These are phyloP conservation scores for Trametes versicolor DNA, from an alignment of 1,284 basidiomycete genomes.

Conservation along the genomic window DNA sequence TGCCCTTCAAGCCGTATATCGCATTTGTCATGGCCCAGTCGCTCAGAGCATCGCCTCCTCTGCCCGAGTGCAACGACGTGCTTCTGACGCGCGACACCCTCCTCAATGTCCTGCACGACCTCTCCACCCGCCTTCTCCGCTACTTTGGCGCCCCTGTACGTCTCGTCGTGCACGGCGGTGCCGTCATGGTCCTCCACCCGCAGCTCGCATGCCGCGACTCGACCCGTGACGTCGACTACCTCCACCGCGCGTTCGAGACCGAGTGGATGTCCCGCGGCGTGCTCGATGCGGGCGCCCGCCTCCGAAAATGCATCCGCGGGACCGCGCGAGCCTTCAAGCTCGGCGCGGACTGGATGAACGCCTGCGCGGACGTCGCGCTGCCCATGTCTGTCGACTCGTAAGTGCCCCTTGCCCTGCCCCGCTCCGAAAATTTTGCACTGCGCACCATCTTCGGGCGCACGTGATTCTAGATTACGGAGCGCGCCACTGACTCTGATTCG, in stretches of 20 bases:
- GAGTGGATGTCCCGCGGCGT: slow-evolving; percentile 61
- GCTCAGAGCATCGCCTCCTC: slow-evolving; percentile 7
- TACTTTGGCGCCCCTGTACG: slow-evolving; percentile 59
- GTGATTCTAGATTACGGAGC: slow-evolving; percentile 2
- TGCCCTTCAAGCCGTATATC: background rate
- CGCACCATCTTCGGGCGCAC: slow-evolving; percentile 6
- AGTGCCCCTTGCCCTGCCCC: slow-evolving; percentile 42
- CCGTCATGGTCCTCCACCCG: slow-evolving; percentile 73
- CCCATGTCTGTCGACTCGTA: slow-evolving; percentile 66
- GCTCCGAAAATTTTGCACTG: slow-evolving; percentile 3
- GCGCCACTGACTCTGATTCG: slow-evolving; percentile 9
- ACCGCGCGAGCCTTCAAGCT: slow-evolving; percentile 61
- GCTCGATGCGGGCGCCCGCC: slow-evolving; percentile 57
- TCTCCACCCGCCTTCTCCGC: slow-evolving; percentile 55
- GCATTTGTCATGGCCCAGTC: slow-evolving; percentile 4
- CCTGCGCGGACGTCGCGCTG: slow-evolving; percentile 71
- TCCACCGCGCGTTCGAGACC: slow-evolving; percentile 62
- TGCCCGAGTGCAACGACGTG: slow-evolving; percentile 47
- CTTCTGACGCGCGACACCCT: slow-evolving; percentile 50
- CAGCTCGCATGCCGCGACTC: slow-evolving; percentile 54
- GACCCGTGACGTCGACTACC: slow-evolving; percentile 73
- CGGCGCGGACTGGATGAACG: slow-evolving; percentile 79
- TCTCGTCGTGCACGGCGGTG: slow-evolving; percentile 73
- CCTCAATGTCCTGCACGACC: slow-evolving; percentile 54
- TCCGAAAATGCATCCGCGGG: slow-evolving; percentile 62